phyloP scores from a whole-genome alignment of 352 stramenopile genomes.

The Thraustotheca clavata region DNA sequence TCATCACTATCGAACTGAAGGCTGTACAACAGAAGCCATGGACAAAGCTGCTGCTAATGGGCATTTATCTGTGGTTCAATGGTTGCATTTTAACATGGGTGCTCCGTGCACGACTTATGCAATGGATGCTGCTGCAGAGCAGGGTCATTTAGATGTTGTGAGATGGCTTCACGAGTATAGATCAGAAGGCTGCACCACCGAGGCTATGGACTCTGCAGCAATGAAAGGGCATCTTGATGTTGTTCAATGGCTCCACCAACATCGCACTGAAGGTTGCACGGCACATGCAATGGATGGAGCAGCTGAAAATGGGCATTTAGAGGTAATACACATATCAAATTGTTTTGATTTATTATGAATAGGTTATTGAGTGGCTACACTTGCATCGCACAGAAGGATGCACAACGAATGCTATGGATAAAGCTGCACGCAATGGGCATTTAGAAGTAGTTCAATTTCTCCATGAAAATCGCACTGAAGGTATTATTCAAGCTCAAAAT shows the following conservation, averaged over 20 bases:
- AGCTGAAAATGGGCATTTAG: constrained; percentile 17
- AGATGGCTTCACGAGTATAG: constrained; percentile 23
- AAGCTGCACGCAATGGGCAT: constrained; percentile 23
- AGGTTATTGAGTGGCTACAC: constrained; percentile 26
- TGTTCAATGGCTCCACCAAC: constrained; percentile 22
- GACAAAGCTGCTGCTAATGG: constrained; percentile 21
- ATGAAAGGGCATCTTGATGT: constrained; percentile 24
- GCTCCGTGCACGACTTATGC: constrained; percentile 37
- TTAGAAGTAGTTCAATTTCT: constrained; percentile 28
- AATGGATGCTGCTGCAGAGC: constrained; percentile 36
- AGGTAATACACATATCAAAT: not conserved
- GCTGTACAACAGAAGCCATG: constrained; percentile 32
- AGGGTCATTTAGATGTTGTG: constrained; percentile 33
- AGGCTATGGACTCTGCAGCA: constrained; percentile 20
- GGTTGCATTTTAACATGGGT: constrained; percentile 25
- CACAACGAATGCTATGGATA: constrained; percentile 22
- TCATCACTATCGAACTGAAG: constrained; percentile 30
- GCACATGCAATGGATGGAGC: constrained; percentile 17
- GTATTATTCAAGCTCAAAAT: constrained; percentile 10
- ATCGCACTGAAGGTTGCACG: constrained; percentile 16
- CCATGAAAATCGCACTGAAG: constrained; percentile 21
- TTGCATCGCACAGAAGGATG: constrained; percentile 22
- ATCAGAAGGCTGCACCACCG: not conserved
- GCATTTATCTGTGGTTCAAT: constrained; percentile 16
- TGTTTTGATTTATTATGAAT: not conserved